These are phyloP conservation scores for Triticum monococcum DNA, from an alignment of 176 grass and related monocot species.

Conservation along the genomic window DNA sequence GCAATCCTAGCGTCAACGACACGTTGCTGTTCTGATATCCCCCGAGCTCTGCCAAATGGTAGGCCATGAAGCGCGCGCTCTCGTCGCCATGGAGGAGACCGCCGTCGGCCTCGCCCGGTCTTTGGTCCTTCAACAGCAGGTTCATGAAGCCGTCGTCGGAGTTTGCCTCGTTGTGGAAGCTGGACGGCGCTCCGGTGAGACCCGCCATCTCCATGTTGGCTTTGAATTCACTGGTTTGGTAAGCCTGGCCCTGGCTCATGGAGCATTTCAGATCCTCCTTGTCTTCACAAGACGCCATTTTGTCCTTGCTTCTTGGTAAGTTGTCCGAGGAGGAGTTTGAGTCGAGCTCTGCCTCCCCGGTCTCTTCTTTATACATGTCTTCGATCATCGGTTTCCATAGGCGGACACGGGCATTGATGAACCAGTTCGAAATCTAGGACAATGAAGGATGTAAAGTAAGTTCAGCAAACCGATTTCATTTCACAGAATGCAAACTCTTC, in stretches of 20 bases:
- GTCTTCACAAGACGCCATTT: constrained; percentile 55
- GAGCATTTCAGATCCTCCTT: constrained; percentile 63
- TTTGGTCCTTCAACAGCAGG: constrained; percentile 78
- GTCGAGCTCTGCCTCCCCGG: constrained; percentile 68
- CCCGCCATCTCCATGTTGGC: constrained; percentile 33
- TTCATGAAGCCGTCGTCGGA: constrained; percentile 87
- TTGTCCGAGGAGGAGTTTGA: constrained; percentile 90
- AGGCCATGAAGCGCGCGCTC: constrained; percentile 53
- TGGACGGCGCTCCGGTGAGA: constrained; percentile 25
- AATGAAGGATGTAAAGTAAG: constrained; percentile 14
- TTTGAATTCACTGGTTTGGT: constrained; percentile 62
- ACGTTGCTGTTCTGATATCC: constrained; percentile 57
- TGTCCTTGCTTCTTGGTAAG: constrained; percentile 52
- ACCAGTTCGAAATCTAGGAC: constrained; percentile 96
- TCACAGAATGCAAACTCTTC: not conserved
- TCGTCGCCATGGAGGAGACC: constrained; percentile 50
- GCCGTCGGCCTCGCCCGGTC: constrained; percentile 37
- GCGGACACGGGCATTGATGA: constrained; percentile 97
- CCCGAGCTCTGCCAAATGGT: constrained; percentile 62
- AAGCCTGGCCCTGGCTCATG: constrained; percentile 44
- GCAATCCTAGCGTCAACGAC: constrained; percentile 81
- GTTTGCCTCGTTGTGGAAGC: constrained; percentile 56
- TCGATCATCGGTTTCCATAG: constrained; percentile 99
- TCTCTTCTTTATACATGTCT: constrained; percentile 99
- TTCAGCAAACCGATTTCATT: constrained; percentile 21